phyloP scores from a whole-genome alignment of 1,139 yeast genomes.

The Wickerhamiella infanticola region DNA sequence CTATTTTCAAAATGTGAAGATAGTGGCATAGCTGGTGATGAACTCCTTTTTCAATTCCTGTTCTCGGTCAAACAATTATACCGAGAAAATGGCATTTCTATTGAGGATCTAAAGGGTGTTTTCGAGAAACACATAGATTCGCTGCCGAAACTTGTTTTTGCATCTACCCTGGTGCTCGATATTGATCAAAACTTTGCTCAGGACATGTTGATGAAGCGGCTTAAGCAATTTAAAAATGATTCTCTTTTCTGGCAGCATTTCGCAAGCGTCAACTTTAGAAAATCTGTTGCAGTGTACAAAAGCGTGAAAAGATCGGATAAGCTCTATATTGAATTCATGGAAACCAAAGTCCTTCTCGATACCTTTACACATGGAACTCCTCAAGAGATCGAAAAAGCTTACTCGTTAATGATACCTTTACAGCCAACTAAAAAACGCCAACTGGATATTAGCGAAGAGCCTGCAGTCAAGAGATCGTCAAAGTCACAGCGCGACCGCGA shows the following conservation, averaged over 20 bases:
- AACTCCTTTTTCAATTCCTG: not conserved
- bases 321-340: not conserved
- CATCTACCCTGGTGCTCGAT: not conserved
- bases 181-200: not conserved
- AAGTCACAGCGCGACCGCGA: not conserved
- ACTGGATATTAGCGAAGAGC: not conserved
- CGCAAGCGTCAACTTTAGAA: too few relatives aligned
- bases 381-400: not conserved
- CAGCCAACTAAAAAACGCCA: not conserved
- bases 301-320: not conserved
- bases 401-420: not conserved
- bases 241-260: not conserved
- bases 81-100: not conserved
- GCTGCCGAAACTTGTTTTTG: too few relatives aligned
- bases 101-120: not conserved
- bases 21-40: not conserved
- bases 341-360: not conserved
- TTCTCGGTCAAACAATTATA: not conserved
- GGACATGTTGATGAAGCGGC: not conserved
- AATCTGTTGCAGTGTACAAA: not conserved
- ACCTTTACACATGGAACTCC: not conserved
- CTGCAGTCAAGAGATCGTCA: not conserved
- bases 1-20: not conserved
- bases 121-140: not conserved
- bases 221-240: not conserved